Percentiles rank a stretch among this genome's conserved stretches.
Evolutionary conservation across 1,284 basidiomycete species (phyloP).

Genomic region (Melampsora larici-populina): DNA sequence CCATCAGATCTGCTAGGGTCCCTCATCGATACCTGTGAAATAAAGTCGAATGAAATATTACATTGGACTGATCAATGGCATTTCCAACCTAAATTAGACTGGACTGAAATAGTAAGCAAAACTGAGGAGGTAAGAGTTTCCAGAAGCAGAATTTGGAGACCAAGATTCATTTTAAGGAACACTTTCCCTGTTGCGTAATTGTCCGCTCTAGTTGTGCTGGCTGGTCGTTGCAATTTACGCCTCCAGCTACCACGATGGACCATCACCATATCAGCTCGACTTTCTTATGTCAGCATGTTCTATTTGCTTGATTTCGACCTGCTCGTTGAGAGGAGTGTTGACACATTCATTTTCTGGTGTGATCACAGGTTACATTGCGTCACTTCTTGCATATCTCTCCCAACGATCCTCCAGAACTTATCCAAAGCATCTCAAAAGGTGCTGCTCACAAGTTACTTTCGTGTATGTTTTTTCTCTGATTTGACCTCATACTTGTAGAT

Average conservation of each 20-base stretch:
- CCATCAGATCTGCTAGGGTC: not conserved
- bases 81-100: constrained; percentile 12
- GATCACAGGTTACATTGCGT: constrained; percentile 28
- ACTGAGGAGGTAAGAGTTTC: constrained; percentile 27
- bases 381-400: constrained; percentile 40
- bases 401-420: constrained; percentile 16
- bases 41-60: constrained; percentile 4
- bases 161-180: no score
- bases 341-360: not conserved
- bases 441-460: constrained; percentile 33
- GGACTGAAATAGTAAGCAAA: constrained; percentile 28
- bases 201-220: constrained; percentile 8
- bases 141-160: no score
- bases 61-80: constrained; percentile 29
- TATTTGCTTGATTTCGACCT: not conserved
- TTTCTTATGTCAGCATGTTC: constrained; percentile 25
- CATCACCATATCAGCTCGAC: constrained; percentile 16
- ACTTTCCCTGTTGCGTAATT: no score
- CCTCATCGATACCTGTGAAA: constrained; percentile 5
- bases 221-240: constrained; percentile 25
- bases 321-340: no score
- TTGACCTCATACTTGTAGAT: not conserved
- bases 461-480: constrained; percentile 5
- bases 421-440: constrained; percentile 4
- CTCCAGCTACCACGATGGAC: constrained; percentile 15